phyloP scores from a whole-genome alignment of 169 alveolate species.

The Eimeria maxima region DNA sequence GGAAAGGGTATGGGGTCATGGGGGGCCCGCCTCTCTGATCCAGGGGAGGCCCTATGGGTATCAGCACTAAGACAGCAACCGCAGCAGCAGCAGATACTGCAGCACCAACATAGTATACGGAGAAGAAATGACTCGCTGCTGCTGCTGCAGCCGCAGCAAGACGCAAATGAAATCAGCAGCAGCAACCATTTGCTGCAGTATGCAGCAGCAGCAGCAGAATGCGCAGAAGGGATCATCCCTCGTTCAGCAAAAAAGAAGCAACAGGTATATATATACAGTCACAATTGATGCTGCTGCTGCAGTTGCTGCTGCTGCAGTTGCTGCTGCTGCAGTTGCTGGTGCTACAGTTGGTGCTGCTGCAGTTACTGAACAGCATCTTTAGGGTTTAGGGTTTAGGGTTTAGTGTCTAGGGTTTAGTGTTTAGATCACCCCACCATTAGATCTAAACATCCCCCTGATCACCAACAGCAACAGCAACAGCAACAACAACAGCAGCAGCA shows the following conservation, averaged over 20 bases:
- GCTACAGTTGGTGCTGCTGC: slow-evolving; percentile 39
- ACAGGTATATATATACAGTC: neutral
- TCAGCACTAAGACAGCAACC: neutral
- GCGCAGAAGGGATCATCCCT: too few relatives aligned
- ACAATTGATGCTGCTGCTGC: too few relatives aligned
- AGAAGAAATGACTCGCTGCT: too few relatives aligned
- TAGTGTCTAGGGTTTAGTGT: neutral
- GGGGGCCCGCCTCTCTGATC: slow-evolving; percentile 54
- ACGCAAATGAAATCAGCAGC: neutral
- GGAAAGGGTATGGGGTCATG: neutral
- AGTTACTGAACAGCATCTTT: neutral
- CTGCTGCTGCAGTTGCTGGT: neutral
- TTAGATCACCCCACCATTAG: too few relatives aligned
- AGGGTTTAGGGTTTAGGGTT: neutral
- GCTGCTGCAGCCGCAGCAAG: slow-evolving; percentile 19
- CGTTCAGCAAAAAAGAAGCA: neutral
- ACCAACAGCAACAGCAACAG: too few relatives aligned
- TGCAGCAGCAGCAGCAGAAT: neutral
- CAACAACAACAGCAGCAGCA: neutral
- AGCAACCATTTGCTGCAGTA: neutral
- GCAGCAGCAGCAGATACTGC: neutral
- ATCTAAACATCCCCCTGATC: too few relatives aligned
- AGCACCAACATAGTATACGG: too few relatives aligned
- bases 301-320: neutral
- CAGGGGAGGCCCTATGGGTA: slow-evolving; percentile 37